phyloP scores from a whole-genome alignment of 2,329 filamentous ascomycete species.

The Penicillium occitanis region DNA sequence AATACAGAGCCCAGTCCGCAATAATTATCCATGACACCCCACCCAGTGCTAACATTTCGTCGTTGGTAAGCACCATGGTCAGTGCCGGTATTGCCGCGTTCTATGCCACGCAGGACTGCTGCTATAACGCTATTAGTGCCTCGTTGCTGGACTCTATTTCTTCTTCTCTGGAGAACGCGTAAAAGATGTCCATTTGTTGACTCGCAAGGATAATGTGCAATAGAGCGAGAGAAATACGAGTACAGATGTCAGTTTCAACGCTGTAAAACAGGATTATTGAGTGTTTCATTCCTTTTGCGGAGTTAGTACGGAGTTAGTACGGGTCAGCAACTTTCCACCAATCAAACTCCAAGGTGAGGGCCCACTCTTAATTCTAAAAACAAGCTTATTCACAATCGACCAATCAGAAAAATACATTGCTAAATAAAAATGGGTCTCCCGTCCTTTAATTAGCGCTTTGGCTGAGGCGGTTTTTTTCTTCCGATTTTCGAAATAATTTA shows the following conservation, averaged over 20 bases:
- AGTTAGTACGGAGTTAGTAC: neutral
- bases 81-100: constrained; percentile 15
- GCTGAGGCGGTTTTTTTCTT: neutral
- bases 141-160: constrained; percentile 8
- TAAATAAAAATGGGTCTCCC: neutral
- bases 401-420: neutral
- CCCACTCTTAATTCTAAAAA: neutral
- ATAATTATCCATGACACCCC: constrained; percentile 18
- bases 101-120: constrained; percentile 18
- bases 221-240: neutral
- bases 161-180: neutral
- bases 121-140: constrained; percentile 8
- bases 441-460: neutral
- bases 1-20: constrained; percentile 14
- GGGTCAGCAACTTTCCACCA: neutral
- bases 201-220: neutral
- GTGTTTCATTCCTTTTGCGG: neutral
- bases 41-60: constrained; percentile 1
- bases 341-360: neutral
- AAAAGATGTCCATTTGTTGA: neutral
- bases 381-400: neutral
- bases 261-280: neutral
- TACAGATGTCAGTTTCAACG: neutral
- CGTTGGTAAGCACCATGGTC: constrained; percentile 6
- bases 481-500: neutral